Base-by-base conservation (phyloP, 495 filamentous ascomycete species). In the Penicillium longicatenatum region DNA sequence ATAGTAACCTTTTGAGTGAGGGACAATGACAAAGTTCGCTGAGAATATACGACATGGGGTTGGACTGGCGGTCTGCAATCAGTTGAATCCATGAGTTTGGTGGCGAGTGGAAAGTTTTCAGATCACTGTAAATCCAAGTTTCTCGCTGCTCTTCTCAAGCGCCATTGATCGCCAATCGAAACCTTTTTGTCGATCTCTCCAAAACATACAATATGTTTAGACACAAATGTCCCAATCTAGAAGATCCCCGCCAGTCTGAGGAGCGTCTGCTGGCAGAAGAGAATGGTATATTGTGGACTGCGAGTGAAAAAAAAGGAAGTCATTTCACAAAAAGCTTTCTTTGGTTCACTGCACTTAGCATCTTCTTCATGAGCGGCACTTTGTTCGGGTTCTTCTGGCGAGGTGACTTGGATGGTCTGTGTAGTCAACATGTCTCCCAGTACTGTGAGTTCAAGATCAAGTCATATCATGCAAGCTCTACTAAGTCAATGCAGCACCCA, bases 351-450 rank as follows among this genome's bases (percentile, higher is more conserved):
- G 43, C 35, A n/a, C 42, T 66, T 0, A 42, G 22, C 0, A 14
- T 59, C 0, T n/a, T 54, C 19, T 66, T 63, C 17, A 37, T 66
- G 20, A 30, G 57, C 1, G 60, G 60, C 6, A 16, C 44, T n/a
- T 26, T 67, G 3, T 45, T 70, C 14, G 71, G 66, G 39, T 72
- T 72, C 54, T 62, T 64, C 31, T 70, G 61, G 60, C 53, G 57
- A 33, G 55, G 50, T 20, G 61, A 65, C 20, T 16, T 63, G 30
- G 53, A 66, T 29, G 24, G 44, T 3, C 37, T 63, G 6, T 71
- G 67, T 39, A 57, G 58, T 42, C 10, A 22, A 17, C 62, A 68
- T 55, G 50, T 58, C 30, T 67, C 69, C 12, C 62, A 61, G 57
- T 70, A 68, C 33, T 72, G 68, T 71, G 52, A 57, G 62, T 17